Evolutionary conservation across 106 monocot genomes (phyloP).

Genomic region (Allium sativum): DNA sequence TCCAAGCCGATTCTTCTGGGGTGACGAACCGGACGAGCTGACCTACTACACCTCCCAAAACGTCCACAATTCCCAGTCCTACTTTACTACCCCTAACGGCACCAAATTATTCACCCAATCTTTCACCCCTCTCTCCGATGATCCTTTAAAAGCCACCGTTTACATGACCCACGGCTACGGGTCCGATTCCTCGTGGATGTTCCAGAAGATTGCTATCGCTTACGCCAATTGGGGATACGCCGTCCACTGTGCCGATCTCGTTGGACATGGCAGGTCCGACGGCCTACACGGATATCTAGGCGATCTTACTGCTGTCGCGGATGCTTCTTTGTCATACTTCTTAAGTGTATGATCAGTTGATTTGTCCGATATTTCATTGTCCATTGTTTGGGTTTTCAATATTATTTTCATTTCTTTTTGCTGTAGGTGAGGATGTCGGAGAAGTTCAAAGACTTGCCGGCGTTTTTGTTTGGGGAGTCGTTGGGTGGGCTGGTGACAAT

Average conservation of each 20-base stretch:
- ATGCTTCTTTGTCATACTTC: conserved; percentile 76
- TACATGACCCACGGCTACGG: conserved; percentile 99
- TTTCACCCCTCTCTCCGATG: conserved; percentile 45
- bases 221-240: conserved; percentile 88
- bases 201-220: conserved; percentile 87
- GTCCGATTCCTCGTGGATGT: conserved; percentile 87
- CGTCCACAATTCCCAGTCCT: conserved; percentile 55
- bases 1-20: conserved; percentile 57
- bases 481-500: conserved; percentile 72
- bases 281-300: conserved; percentile 58
- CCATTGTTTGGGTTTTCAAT: too few relatives aligned
- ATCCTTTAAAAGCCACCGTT: conserved; percentile 59
- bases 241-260: conserved; percentile 90
- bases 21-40: conserved; percentile 43
- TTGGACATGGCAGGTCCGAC: conserved; percentile 93
- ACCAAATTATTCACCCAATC: conserved; percentile 75
- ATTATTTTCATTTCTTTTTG: too few relatives aligned
- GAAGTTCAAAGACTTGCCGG: conserved; percentile 32
- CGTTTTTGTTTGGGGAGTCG: conserved; percentile 94
- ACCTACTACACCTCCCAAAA: conserved; percentile 77
- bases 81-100: conserved; percentile 48
- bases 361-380: too few relatives aligned
- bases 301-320: conserved; percentile 43
- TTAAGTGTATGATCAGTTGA: too few relatives aligned
- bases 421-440: conserved; percentile 29